phyloP scores from a whole-genome alignment of 1,284 basidiomycete genomes.

The Sanghuangporus weigelae region DNA sequence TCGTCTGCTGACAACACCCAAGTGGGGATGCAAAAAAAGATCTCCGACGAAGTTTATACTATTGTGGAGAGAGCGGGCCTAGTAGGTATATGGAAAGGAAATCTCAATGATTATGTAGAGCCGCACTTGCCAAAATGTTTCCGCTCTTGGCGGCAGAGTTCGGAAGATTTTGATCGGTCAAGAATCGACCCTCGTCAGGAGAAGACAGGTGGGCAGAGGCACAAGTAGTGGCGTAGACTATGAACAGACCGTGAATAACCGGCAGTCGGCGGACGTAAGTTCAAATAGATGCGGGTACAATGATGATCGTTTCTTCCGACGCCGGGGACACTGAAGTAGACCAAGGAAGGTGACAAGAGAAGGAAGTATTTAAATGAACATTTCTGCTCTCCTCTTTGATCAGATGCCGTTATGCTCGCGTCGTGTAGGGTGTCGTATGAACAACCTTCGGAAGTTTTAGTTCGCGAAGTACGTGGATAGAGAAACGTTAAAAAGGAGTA shows the following conservation, averaged over 20 bases:
- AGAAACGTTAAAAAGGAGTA: neutral
- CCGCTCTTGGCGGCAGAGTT: slow-evolving; percentile 1
- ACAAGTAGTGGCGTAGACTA: neutral
- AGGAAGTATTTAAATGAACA: neutral
- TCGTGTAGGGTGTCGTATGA: neutral
- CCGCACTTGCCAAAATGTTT: slow-evolving; percentile 11
- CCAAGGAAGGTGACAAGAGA: neutral
- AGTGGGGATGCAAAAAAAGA: slow-evolving; percentile 7
- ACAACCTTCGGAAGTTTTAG: slow-evolving; percentile 9
- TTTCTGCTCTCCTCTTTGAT: neutral
- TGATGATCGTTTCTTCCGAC: neutral
- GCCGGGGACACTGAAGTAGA: neutral
- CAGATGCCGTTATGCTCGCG: neutral
- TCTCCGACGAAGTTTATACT: slow-evolving; percentile 11
- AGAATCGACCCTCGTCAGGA: neutral
- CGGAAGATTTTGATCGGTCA: neutral
- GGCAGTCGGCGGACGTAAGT: neutral
- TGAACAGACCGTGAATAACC: neutral
- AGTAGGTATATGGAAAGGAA: slow-evolving; percentile 11
- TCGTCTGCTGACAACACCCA: slow-evolving; percentile 12
- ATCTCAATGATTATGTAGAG: slow-evolving; percentile 1
- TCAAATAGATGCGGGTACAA: neutral
- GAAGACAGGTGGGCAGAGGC: neutral
- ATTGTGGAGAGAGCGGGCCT: slow-evolving; percentile 14
- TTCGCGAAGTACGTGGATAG: neutral